Percentiles rank a stretch among this genome's conserved stretches.
These are phyloP conservation scores for Vitis hybrid DNA, from an alignment of 177 flowering plant species.

Conservation along the genomic window DNA sequence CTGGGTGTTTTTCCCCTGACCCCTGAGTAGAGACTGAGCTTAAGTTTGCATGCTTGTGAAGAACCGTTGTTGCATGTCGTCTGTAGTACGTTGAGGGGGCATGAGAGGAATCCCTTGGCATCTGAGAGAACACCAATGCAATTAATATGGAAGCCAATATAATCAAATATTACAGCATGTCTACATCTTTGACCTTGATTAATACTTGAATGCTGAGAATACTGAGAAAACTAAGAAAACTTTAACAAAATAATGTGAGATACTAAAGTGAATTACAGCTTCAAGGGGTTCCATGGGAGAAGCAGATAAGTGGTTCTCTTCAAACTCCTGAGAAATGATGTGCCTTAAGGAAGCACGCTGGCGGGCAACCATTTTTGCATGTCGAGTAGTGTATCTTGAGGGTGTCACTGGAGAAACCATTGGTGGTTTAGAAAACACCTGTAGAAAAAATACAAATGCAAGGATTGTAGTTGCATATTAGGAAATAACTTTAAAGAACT, in stretches of 20 bases:
- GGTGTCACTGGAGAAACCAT: background rate
- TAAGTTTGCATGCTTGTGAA: background rate
- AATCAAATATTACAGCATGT: too few species aligned
- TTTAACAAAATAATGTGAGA: too few species aligned
- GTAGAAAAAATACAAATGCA: background rate
- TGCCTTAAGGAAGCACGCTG: background rate
- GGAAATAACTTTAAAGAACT: too few species aligned
- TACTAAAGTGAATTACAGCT: background rate
- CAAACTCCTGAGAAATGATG: background rate
- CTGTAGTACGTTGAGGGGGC: background rate
- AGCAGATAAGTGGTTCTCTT: background rate
- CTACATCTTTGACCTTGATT: too few species aligned
- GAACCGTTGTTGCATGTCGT: background rate
- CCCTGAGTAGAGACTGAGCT: background rate
- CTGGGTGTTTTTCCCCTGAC: background rate
- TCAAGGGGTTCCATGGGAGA: background rate
- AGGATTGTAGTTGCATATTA: too few species aligned
- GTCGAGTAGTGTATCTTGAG: background rate
- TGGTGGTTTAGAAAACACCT: background rate
- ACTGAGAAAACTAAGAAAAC: too few species aligned
- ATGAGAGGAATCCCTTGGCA: too few species aligned
- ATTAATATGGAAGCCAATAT: too few species aligned
- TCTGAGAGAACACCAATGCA: too few species aligned
- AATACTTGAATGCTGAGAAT: too few species aligned
- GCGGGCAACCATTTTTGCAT: background rate